These are phyloP conservation scores for Amanita thiersii DNA, from an alignment of 768 basidiomycete genomes.

Conservation along the genomic window DNA sequence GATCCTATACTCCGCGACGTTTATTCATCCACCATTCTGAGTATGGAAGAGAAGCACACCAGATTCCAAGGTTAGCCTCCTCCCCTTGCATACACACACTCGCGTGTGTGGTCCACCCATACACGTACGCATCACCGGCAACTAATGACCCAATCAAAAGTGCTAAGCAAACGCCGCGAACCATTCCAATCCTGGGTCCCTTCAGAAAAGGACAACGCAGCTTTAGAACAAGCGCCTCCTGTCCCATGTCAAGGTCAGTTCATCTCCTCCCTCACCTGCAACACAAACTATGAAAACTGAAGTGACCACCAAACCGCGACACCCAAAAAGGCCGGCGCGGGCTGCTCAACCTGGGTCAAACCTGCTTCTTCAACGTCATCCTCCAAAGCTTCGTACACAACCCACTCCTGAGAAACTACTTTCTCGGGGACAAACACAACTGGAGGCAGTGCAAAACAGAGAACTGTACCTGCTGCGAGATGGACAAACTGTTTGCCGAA, in stretches of 20 bases:
- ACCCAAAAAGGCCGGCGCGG: slow-evolving; percentile 60
- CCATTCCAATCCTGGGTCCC: slow-evolving; percentile 32
- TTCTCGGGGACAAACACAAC: slow-evolving; percentile 88
- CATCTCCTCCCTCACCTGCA: not conserved
- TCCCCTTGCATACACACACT: too few species aligned
- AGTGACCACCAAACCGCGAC: slow-evolving; percentile 1
- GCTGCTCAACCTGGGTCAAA: slow-evolving; percentile 82
- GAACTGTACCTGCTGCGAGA: slow-evolving; percentile 86
- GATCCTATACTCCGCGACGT: slow-evolving; percentile 41
- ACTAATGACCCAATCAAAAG: too few species aligned
- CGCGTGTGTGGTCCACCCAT: too few species aligned
- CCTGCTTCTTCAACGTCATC: slow-evolving; percentile 90
- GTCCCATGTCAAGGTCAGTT: slow-evolving; percentile 69
- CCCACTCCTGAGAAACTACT: slow-evolving; percentile 82
- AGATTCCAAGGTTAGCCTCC: slow-evolving; percentile 48
- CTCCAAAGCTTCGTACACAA: slow-evolving; percentile 88
- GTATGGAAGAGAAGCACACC: slow-evolving; percentile 53
- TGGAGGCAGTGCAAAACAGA: slow-evolving; percentile 55
- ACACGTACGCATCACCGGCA: too few species aligned
- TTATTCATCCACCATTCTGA: slow-evolving; percentile 34
- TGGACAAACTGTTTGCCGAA: slow-evolving; percentile 81
- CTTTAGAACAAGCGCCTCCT: slow-evolving; percentile 39
- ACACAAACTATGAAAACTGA: not conserved
- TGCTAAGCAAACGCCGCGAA: slow-evolving; percentile 26
- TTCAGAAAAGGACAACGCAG: slow-evolving; percentile 25